Percentiles rank a stretch among this genome's conserved stretches.
phyloP scores from a whole-genome alignment of 139 green algal genomes.

The Micractinium sp. region DNA sequence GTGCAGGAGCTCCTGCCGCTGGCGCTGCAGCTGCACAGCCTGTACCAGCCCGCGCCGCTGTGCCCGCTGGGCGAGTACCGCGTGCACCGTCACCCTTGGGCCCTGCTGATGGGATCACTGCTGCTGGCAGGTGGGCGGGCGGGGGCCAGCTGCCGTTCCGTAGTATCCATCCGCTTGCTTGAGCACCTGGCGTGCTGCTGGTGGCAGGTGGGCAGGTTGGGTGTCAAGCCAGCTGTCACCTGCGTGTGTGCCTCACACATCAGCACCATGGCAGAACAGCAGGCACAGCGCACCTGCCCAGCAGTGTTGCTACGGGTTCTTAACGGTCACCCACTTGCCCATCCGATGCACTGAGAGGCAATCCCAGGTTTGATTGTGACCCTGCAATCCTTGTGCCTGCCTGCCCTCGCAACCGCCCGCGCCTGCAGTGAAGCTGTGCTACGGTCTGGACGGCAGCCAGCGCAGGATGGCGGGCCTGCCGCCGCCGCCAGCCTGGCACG shows the following conservation, averaged over 20 bases:
- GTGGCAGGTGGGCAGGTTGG: too few species aligned
- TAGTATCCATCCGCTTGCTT: too few species aligned
- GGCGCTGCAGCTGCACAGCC: constrained; percentile 12
- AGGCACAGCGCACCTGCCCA: too few species aligned
- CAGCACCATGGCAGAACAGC: too few species aligned
- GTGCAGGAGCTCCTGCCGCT: background rate
- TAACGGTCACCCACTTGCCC: too few species aligned
- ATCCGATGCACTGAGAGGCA: too few species aligned
- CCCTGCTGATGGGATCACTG: constrained; percentile 1
- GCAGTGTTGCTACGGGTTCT: too few species aligned
- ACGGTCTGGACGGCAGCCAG: constrained; percentile 9
- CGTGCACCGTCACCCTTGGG: background rate
- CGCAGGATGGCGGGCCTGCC: background rate
- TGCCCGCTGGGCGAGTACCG: background rate
- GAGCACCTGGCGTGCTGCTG: too few species aligned
- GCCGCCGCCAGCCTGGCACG: constrained; percentile 4
- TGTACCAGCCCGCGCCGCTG: constrained; percentile 20
- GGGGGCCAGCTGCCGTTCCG: too few species aligned
- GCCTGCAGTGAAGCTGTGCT: constrained; percentile 22
- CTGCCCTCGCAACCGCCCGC: background rate
- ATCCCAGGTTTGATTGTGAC: too few species aligned
- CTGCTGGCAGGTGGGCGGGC: constrained; percentile 22
- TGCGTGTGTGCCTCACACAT: too few species aligned
- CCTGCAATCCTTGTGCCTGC: background rate
- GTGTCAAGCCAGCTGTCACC: too few species aligned